Conservation (phyloP, 1,284 basidiomycete species). For the Athelia psychrophila region DNA sequence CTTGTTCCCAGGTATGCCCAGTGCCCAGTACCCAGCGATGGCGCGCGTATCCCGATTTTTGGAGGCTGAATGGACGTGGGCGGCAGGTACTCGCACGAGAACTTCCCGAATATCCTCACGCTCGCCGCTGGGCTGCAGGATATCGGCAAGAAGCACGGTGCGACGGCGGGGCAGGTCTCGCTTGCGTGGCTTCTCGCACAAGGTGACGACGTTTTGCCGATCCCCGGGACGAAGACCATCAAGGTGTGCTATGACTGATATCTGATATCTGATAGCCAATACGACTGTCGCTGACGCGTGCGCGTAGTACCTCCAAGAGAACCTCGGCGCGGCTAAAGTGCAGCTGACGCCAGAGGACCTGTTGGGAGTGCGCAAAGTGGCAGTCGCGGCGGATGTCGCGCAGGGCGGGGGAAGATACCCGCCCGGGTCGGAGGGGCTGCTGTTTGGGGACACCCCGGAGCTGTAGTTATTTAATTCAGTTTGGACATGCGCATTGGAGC, state of each 20-base stretch:
- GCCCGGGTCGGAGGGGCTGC: neutral
- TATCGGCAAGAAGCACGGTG: slow-evolving; percentile 43
- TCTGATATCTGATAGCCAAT: neutral
- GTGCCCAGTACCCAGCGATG: neutral
- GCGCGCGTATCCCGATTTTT: too few species aligned
- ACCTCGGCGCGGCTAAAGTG: slow-evolving; percentile 32
- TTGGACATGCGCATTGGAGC: too few species aligned
- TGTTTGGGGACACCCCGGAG: neutral
- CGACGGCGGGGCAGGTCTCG: slow-evolving; percentile 52
- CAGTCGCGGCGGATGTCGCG: slow-evolving; percentile 26
- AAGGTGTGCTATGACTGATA: slow-evolving; percentile 26
- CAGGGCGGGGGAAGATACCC: neutral
- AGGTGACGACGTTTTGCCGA: slow-evolving; percentile 49
- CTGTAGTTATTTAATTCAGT: too few species aligned
- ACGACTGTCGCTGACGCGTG: neutral
- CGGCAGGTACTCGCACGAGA: slow-evolving; percentile 41
- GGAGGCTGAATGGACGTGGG: too few species aligned
- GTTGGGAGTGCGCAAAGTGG: slow-evolving; percentile 29
- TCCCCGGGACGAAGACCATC: slow-evolving; percentile 48
- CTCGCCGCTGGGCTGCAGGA: slow-evolving; percentile 43
- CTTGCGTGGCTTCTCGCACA: slow-evolving; percentile 63
- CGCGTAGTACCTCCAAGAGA: slow-evolving; percentile 39
- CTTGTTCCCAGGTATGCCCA: slow-evolving; percentile 19
- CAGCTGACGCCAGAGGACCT: slow-evolving; percentile 35
- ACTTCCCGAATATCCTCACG: slow-evolving; percentile 57